phyloP scores from a whole-genome alignment of 345 rosid species.

The Cardamine occulta region DNA sequence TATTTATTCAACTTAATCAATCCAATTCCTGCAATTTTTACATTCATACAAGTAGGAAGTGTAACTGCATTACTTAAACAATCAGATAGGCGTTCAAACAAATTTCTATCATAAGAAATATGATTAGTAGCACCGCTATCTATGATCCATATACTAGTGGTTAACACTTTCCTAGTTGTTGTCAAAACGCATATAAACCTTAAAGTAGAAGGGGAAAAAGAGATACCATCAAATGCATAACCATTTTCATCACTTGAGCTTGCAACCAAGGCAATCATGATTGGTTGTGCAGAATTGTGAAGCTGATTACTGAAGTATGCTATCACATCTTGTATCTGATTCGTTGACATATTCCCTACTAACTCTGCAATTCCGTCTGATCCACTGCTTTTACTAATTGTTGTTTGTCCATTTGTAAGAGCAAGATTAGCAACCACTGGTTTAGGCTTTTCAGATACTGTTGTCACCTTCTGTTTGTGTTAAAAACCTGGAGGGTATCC shows the following conservation, averaged over 20 bases:
- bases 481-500: neutral
- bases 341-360: neutral
- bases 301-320: neutral
- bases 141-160: neutral
- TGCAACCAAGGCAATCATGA: neutral
- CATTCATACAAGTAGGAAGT: neutral
- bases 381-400: neutral
- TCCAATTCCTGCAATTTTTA: neutral
- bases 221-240: neutral
- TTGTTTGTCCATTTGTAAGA: neutral
- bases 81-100: neutral
- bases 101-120: neutral
- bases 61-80: neutral
- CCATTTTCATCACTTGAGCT: neutral
- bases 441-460: fast-evolving
- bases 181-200: neutral
- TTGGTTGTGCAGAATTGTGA: neutral
- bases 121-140: neutral
- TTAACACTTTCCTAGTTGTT: neutral
- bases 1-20: neutral
- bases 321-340: neutral
- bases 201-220: neutral
- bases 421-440: neutral
- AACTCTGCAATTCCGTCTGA: neutral
- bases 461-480: neutral